A percentile compares a stretch with the other conserved stretches of the same genome.
Evolutionary conservation across 768 basidiomycete genomes (phyloP).

Genomic region (Hysterangium stoloniferum): DNA sequence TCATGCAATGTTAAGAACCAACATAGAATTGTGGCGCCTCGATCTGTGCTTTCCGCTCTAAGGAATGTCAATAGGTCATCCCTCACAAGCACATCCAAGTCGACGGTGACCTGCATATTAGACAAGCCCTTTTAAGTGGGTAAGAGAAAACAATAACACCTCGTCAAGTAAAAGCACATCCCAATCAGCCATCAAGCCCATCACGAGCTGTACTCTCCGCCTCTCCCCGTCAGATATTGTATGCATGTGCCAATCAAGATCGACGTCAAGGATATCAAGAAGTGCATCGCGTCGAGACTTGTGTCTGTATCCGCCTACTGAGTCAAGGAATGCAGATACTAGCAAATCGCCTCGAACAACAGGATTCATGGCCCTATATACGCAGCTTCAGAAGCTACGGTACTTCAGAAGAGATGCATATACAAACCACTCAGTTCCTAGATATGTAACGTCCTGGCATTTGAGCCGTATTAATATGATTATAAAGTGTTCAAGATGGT

Average conservation of each 20-base stretch:
- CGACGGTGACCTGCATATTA: conserved; percentile 84
- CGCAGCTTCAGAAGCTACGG: no score
- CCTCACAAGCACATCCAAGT: conserved; percentile 92
- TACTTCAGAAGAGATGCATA: no score
- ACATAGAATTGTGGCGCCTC: conserved; percentile 87
- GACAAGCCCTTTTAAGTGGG: no score
- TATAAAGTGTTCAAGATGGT: not conserved
- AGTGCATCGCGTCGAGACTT: conserved; percentile 81
- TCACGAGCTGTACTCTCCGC: conserved; percentile 86
- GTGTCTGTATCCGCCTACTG: conserved; percentile 91
- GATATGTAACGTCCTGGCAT: conserved; percentile 61
- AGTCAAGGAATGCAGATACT: conserved; percentile 93
- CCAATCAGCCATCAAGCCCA: conserved; percentile 94
- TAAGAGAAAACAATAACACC: conserved; percentile 38
- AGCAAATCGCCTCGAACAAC: conserved; percentile 90
- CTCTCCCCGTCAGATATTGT: conserved; percentile 94
- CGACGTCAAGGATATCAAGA: conserved; percentile 89
- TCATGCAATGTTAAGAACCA: conserved; percentile 21
- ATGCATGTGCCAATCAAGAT: conserved; percentile 96
- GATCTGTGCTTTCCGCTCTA: conserved; percentile 65
- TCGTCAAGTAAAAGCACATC: conserved; percentile 91
- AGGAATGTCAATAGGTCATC: conserved; percentile 86
- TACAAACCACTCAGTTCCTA: conserved; percentile 96
- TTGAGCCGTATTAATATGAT: conserved; percentile 12
- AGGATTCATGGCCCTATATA: conserved; percentile 87